Evolutionary conservation across 2,329 filamentous ascomycete species (phyloP).

Genomic region (Calonectria crousiana): DNA sequence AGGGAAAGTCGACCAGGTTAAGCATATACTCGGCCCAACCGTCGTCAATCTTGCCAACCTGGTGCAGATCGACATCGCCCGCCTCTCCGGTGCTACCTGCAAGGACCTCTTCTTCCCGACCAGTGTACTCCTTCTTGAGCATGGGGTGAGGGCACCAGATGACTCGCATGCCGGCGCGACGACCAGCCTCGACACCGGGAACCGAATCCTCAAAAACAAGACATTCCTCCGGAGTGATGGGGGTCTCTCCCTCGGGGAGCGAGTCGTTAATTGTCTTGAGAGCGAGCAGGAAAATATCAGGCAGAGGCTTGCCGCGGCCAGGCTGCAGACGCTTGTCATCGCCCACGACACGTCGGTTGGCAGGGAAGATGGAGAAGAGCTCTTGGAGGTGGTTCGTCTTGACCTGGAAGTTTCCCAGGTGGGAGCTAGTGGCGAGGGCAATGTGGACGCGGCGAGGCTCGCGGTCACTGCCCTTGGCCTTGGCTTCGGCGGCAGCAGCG

Average conservation of each 20-base stretch:
- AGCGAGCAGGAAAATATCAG: constrained; percentile 93
- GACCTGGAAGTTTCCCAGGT: constrained; percentile 77
- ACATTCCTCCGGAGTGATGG: constrained; percentile 86
- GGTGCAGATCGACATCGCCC: constrained; percentile 64
- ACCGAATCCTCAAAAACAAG: constrained; percentile 97
- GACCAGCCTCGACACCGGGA: constrained; percentile 89
- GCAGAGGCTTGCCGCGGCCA: constrained; percentile 92
- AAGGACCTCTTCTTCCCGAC: constrained; percentile 83
- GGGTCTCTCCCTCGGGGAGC: constrained; percentile 70
- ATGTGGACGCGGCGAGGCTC: constrained; percentile 72
- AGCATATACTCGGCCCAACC: constrained; percentile 70
- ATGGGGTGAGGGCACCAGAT: constrained; percentile 91
- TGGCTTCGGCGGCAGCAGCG: constrained; percentile 37
- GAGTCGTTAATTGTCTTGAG: constrained; percentile 86
- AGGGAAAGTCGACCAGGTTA: constrained; percentile 67
- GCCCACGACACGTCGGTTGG: constrained; percentile 81
- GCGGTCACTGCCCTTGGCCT: constrained; percentile 29
- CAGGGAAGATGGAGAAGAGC: constrained; percentile 75
- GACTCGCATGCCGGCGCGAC: constrained; percentile 93
- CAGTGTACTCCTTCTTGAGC: constrained; percentile 80
- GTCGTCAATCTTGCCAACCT: constrained; percentile 69
- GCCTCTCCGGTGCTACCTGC: constrained; percentile 84
- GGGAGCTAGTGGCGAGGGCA: constrained; percentile 87
- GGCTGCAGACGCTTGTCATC: constrained; percentile 83
- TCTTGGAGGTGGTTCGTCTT: constrained; percentile 76